Evolutionary conservation across 257 asterid genomes (phyloP).

Genomic region (Eucommia ulmoides): DNA sequence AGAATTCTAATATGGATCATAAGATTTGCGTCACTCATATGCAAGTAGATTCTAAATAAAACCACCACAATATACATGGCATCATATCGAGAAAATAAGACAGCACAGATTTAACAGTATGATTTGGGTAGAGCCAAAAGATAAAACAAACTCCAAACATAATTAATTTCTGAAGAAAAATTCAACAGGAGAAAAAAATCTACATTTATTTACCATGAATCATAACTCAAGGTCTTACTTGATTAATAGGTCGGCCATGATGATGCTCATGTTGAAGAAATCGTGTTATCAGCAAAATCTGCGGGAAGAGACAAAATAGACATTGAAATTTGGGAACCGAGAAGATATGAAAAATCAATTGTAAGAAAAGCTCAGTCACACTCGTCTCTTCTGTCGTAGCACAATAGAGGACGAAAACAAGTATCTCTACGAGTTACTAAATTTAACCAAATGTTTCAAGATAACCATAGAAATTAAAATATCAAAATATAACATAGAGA

Average conservation of each 20-base stretch:
- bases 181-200: constrained; percentile 2
- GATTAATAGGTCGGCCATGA: constrained; percentile 72
- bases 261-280: constrained; percentile 99
- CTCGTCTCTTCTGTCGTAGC: neutral
- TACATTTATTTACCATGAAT: constrained; percentile 1
- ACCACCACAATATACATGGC: too few relatives aligned
- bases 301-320: constrained; percentile 11
- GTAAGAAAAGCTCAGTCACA: too few relatives aligned
- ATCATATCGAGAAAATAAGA: too few relatives aligned
- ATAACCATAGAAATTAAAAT: neutral
- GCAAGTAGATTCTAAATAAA: too few relatives aligned
- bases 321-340: constrained; percentile 10
- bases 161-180: too few relatives aligned
- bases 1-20: too few relatives aligned
- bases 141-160: neutral
- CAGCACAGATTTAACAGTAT: neutral
- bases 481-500: neutral
- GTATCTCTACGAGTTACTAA: neutral
- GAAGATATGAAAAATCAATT: too few relatives aligned
- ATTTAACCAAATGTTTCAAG: neutral
- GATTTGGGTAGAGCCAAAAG: neutral
- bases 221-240: constrained; percentile 30
- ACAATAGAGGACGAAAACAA: neutral
- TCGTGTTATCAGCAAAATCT: constrained; percentile 79
- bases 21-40: too few relatives aligned